phyloP scores from a whole-genome alignment of 2,329 filamentous ascomycete species.

The Akanthomyces muscarius region DNA sequence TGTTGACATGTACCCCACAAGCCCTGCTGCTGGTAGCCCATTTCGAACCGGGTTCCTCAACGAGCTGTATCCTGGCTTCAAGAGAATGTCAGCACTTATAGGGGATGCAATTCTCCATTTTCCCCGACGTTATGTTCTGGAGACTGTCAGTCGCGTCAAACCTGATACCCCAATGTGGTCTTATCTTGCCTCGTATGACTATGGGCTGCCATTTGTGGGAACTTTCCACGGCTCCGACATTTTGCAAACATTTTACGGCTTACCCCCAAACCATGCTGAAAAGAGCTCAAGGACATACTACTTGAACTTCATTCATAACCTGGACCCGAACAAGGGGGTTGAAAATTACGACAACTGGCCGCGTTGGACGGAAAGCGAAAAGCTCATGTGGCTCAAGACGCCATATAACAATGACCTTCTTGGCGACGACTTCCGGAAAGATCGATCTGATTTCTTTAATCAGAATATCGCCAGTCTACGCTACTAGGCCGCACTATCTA shows the following conservation, averaged over 20 bases:
- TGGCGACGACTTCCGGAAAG: constrained; percentile 36
- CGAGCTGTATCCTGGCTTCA: constrained; percentile 52
- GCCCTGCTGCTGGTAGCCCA: not conserved
- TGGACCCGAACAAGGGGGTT: constrained; percentile 62
- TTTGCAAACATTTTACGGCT: constrained; percentile 63
- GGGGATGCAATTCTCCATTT: constrained; percentile 75
- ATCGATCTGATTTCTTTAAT: too few species aligned
- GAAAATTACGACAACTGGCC: constrained; percentile 35
- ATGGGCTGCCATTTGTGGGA: constrained; percentile 62
- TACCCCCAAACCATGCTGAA: constrained; percentile 59
- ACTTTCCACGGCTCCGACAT: constrained; percentile 50
- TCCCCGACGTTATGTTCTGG: constrained; percentile 65
- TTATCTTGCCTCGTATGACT: constrained; percentile 67
- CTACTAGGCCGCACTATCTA: too few species aligned
- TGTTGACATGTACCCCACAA: not conserved
- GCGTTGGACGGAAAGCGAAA: constrained; percentile 34
- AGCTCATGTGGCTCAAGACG: constrained; percentile 47
- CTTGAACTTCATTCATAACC: constrained; percentile 64
- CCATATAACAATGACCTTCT: constrained; percentile 28
- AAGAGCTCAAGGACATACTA: constrained; percentile 64
- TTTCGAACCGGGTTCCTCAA: not conserved
- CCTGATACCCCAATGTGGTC: constrained; percentile 65
- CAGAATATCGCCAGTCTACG: too few species aligned
- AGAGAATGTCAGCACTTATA: constrained; percentile 69
- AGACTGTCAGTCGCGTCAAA: constrained; percentile 39